A percentile compares a stretch with the other conserved stretches of the same genome.
These are phyloP conservation scores for Diaporthe velutina DNA, from an alignment of 2,329 filamentous ascomycete genomes.

Conservation along the genomic window DNA sequence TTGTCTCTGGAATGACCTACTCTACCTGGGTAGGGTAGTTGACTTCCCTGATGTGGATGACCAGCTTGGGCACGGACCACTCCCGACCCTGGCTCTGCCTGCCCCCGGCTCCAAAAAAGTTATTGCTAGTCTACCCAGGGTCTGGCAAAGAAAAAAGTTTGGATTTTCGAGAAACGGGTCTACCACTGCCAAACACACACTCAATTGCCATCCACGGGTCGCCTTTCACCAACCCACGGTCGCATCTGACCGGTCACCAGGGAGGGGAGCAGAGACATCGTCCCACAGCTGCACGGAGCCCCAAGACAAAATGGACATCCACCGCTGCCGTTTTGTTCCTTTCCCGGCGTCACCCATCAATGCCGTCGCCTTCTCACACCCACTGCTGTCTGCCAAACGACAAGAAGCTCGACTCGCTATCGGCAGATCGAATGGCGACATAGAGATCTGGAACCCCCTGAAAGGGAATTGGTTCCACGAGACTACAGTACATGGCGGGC, in stretches of 20 bases:
- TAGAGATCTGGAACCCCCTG: slow-evolving; percentile 96
- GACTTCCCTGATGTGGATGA: not conserved
- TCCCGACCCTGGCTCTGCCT: not conserved
- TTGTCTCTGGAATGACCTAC: no score
- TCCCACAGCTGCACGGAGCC: slow-evolving; percentile 32
- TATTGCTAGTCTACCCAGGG: slow-evolving; percentile 10
- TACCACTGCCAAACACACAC: slow-evolving; percentile 6
- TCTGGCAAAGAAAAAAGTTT: slow-evolving; percentile 40
- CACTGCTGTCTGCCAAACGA: slow-evolving; percentile 61
- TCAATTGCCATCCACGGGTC: slow-evolving; percentile 23
- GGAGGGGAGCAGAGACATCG: slow-evolving; percentile 35
- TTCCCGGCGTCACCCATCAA: slow-evolving; percentile 95
- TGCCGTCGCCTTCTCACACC: slow-evolving; percentile 91
- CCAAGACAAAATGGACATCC: slow-evolving; percentile 82
- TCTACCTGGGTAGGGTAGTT: no score
- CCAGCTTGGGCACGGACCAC: slow-evolving; percentile 21
- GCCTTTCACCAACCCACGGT: slow-evolving; percentile 26
- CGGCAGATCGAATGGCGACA: slow-evolving; percentile 93
- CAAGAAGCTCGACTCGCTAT: slow-evolving; percentile 80
- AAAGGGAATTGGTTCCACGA: slow-evolving; percentile 91
- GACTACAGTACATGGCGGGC: slow-evolving; percentile 84
- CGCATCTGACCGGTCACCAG: slow-evolving; percentile 18
- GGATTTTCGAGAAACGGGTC: slow-evolving; percentile 4
- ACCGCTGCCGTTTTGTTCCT: slow-evolving; percentile 95
- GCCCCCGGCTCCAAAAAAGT: slow-evolving; percentile 12